These are phyloP conservation scores for Saccharomycopsis selenospora DNA, from an alignment of 805 yeast genomes.

Conservation along the genomic window DNA sequence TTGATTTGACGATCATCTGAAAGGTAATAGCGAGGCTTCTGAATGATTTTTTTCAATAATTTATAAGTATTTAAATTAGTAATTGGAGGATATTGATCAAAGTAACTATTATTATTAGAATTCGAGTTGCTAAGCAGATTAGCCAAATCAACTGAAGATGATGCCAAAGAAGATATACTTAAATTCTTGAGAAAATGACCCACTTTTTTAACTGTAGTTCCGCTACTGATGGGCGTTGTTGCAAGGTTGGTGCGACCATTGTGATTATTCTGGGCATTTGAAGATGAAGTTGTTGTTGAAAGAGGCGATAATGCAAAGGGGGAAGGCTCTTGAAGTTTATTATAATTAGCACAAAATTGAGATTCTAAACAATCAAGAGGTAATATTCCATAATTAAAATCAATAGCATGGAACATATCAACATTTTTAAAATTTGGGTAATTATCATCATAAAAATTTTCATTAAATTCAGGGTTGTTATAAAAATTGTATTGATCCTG, in stretches of 20 bases:
- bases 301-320: background rate
- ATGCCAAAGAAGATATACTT: background rate
- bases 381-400: conserved; percentile 17
- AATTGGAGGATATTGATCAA: background rate
- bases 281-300: background rate
- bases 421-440: conserved; percentile 10
- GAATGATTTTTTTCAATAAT: conserved; percentile 12
- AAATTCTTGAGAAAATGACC: background rate
- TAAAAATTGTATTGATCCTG: conserved; percentile 10
- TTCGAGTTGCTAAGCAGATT: background rate
- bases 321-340: conserved; percentile 14
- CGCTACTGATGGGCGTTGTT: background rate
- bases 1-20: conserved; percentile 7
- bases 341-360: conserved; percentile 15
- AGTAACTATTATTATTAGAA: background rate
- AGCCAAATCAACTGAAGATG: background rate
- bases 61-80: conserved; percentile 13
- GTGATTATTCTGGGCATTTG: background rate
- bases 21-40: conserved; percentile 11
- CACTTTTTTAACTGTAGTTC: background rate
- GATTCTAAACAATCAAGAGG: conserved; percentile 12
- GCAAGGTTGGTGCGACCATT: background rate
- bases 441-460: conserved; percentile 9
- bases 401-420: conserved; percentile 17
- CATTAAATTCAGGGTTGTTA: background rate